Evolutionary conservation across 768 basidiomycete genomes (phyloP), one percentile per base, ranked within the genome.

Genomic region (Phaeotremella fagi): DNA sequence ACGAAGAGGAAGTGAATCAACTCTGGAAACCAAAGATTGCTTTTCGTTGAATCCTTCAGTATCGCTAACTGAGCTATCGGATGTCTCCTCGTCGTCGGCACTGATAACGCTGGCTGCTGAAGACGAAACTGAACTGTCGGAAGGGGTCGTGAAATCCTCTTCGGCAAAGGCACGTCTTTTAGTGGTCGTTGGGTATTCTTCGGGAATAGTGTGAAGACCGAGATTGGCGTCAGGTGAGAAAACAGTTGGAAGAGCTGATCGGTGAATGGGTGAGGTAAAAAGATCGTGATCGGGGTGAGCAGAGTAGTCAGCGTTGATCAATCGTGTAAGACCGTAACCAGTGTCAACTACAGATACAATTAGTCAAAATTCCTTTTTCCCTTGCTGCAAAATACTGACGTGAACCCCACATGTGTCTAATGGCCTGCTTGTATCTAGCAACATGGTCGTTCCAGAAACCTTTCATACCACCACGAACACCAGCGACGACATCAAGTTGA

Each of bases 371-470:
- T n/a, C n/a, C n/a, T n/a, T n/a, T n/a, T n/a, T n/a, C n/a, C n/a
- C n/a, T 7, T 33, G 31, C 9, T 18, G 14, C 15, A 31, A 28
- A 42, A 52, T 6, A 22, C 36, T 23, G 27, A 44, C 37, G 47
- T 7, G 38, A 31, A n/a, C 56, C 55, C 41, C 59, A 67, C 59
- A 69, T 61, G 42, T 66, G 67, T n/a, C 68, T 54, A 38, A 68
- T 59, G 18, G 66, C 66, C 57, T 71, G 69, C 27, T 63, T 61
- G 57, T 67, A 71, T 14, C 69, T 56, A n/a, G 66, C 69, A 20
- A 59, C 54, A 43, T 63, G 55, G 51, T 64, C 66, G 33, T 59
- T 60, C 37, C 61, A 48, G 47, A 59, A 62, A 27, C 67, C 61
- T 11, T 50, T 26, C 14, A 63, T 28, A 26, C 62, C 59, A 25